A percentile compares a stretch with the other conserved stretches of the same genome.
phyloP scores from a whole-genome alignment of 1,139 yeast species.

The Candida sojae region DNA sequence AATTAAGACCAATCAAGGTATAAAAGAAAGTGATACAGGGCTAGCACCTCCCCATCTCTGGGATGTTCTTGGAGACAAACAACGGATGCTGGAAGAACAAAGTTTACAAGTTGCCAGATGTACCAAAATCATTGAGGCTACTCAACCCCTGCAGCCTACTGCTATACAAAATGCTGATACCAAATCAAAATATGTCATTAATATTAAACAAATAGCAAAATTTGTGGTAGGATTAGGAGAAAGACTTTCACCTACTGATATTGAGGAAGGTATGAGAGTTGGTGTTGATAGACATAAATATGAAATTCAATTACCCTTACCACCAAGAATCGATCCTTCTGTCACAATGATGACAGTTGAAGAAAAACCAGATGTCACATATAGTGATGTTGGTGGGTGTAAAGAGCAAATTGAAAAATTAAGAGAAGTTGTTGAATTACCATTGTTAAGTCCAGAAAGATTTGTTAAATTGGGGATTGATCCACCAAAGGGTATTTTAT shows the following conservation, averaged over 20 bases:
- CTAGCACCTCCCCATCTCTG: constrained; percentile 93
- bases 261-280: constrained; percentile 99
- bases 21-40: constrained; percentile 95
- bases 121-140: constrained; percentile 86
- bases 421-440: constrained; percentile 96
- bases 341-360: constrained; percentile 99
- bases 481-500: constrained; percentile 95
- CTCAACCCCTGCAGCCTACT: constrained; percentile 36
- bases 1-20: constrained; percentile 91
- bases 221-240: constrained; percentile 97
- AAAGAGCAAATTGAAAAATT: constrained; percentile 96
- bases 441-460: constrained; percentile 91
- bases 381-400: constrained; percentile 95
- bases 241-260: constrained; percentile 96
- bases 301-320: constrained; percentile 94
- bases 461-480: constrained; percentile 96
- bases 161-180: constrained; percentile 65
- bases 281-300: constrained; percentile 98
- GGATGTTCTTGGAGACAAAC: constrained; percentile 97
- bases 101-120: constrained; percentile 98
- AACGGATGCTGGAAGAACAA: constrained; percentile 89
- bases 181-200: constrained; percentile 89
- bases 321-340: constrained; percentile 95
- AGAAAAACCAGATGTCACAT: constrained; percentile 92
- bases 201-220: constrained; percentile 96